These are phyloP conservation scores for Populus pruinosa DNA, from an alignment of 345 rosid species.

Conservation along the genomic window DNA sequence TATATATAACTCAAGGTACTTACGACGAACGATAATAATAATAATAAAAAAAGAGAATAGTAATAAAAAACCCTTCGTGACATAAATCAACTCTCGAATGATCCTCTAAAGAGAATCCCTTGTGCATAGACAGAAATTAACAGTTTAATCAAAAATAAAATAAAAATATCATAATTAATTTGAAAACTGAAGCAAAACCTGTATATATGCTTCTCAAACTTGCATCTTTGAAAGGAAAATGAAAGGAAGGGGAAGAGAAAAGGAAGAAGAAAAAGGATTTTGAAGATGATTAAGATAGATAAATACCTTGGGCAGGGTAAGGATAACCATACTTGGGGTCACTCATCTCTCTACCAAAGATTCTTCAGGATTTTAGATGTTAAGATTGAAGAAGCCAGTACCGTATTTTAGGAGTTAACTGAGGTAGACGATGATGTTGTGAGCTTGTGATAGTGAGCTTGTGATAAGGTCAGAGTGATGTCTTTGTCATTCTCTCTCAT, in stretches of 20 bases:
- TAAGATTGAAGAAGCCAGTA: not conserved
- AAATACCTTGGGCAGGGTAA: constrained; percentile 30
- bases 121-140: not conserved
- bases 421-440: not conserved
- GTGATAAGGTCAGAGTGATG: not conserved
- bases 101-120: not conserved
- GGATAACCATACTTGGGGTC: constrained; percentile 36
- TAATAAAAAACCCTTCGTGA: not conserved
- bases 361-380: not conserved
- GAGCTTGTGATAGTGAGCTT: not conserved
- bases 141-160: not conserved
- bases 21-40: not conserved
- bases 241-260: not conserved
- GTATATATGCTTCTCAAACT: too few species aligned
- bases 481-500: too few species aligned
- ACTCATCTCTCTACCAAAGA: constrained; percentile 10
- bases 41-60: not conserved
- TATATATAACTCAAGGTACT: too few species aligned
- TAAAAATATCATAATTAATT: not conserved
- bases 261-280: not conserved
- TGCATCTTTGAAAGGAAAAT: not conserved
- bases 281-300: too few species aligned
- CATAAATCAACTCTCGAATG: not conserved
- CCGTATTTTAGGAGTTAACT: not conserved
- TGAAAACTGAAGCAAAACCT: not conserved